Base-by-base conservation (phyloP, 345 rosid species). In the Arabidopsis suecica region DNA sequence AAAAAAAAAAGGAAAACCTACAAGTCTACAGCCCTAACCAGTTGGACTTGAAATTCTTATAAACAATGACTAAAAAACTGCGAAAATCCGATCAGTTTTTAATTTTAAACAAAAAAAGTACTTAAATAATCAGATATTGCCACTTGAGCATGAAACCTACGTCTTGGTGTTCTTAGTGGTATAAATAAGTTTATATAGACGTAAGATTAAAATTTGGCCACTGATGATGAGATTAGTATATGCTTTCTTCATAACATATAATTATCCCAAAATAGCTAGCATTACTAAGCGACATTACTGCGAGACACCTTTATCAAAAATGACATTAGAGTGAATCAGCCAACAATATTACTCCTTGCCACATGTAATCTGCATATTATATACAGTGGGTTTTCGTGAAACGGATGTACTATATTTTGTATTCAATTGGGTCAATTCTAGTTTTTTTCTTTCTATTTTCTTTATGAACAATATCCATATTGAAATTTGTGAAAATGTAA, bases 401-500 rank as follows among this genome's bases (percentile, higher is more conserved):
- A 30, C 11, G 5, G 60, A 16, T 40, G 53, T 20, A 18, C 22
- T 16, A 16, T 47, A n/a, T 6, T 58, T 57, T 71, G 59, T 40
- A 61, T 18, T 42, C 8, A 73, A 14, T 28, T 16, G 45, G 11
- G 45, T 41, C 45, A 41, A 38, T 44, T 72, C 9, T 54, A 55
- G 48, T 63, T 14, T 14, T 9, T 53, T 55, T 59, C 16, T 50
- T 44, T 72, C 6, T 54, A 54, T 38, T 63, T 14, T 9, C 9
- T 63, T 55, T 49, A 16, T 50, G 51, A 42, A 25, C 63, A 45
- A 69, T 54, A 76, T 76, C 75, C 28, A 69, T 69, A 54, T 76
- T 63, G 71, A 69, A 61, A 54, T n/a, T 69, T 69, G 71, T 69
- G 68, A 68, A 68, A 60, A 59, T 75, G 62, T 40, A 60, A 22